These are phyloP conservation scores for Leptographium procerum DNA, from an alignment of 2,329 filamentous ascomycete species.

Conservation along the genomic window DNA sequence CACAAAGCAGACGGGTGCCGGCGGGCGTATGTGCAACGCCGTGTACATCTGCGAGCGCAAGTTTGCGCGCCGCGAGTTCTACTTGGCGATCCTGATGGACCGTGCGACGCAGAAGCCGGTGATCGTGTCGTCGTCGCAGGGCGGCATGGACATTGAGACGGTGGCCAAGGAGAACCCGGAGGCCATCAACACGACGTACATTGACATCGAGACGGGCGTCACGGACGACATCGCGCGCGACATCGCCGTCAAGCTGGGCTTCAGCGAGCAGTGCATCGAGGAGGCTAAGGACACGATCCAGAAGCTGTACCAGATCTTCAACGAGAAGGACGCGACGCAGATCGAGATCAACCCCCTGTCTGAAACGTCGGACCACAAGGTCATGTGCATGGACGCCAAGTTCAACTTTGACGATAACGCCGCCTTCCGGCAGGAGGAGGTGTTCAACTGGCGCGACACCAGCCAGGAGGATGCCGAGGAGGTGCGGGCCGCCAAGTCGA, in stretches of 20 bases:
- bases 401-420: constrained; percentile 98
- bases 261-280: constrained; percentile 95
- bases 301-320: constrained; percentile 98
- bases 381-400: constrained; percentile 99
- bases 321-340: constrained; percentile 96
- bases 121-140: constrained; percentile 95
- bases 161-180: constrained; percentile 97
- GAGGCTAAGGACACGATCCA: constrained; percentile 94
- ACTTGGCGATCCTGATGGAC: constrained; percentile 98
- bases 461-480: constrained; percentile 96
- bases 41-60: constrained; percentile 99
- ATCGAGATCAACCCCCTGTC: constrained; percentile 99
- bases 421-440: constrained; percentile 93
- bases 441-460: constrained; percentile 88
- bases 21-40: constrained; percentile 85
- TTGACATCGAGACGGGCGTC: constrained; percentile 89
- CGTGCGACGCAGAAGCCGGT: constrained; percentile 81
- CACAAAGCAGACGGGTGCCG: constrained; percentile 97
- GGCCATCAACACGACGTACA: constrained; percentile 85
- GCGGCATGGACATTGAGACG: constrained; percentile 97
- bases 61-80: constrained; percentile 97
- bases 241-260: constrained; percentile 86
- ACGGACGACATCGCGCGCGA: constrained; percentile 88
- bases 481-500: constrained; percentile 88
- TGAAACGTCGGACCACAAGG: constrained; percentile 96